Evolutionary conservation across 202 grass and related monocot genomes (phyloP), one percentile per base, ranked within the genome.

Genomic region (Zoysia matrella): DNA sequence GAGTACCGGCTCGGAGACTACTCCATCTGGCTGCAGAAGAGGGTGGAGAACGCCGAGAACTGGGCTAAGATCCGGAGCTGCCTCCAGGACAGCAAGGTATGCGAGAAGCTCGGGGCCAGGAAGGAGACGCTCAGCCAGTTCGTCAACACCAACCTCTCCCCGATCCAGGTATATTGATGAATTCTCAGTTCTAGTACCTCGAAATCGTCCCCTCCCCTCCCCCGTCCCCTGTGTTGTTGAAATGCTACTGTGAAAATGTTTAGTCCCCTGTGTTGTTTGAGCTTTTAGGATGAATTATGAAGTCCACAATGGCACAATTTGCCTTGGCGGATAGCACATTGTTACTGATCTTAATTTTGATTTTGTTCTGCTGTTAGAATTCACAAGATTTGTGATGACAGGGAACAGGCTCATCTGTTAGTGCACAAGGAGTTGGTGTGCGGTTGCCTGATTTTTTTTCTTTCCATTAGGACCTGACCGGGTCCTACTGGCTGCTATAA

Each of bases 1-100:
- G 96, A 99, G 83, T 99, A 99, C 86, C 89, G 84, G 57, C 92
- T 99, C 55, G 93, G 85, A 6, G 96, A 93, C 48, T 95, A 95
- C 84, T 94, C 91, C 50, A 90, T 83, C 16, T 99, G 96, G 96
- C 85, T 99, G 8, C 91, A 90, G 86, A 58, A 85, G 66, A 81
- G 96, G 83, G 93, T 95, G 7, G 88, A 91, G 49, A 75, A 82
- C 73, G 18, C 56, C 3, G 48, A 10, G 9, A 98, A 98, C 64
- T 98, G 96, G 96, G 88, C 75, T 6, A 91, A 83, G 87, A 87
- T 99, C 77, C 87, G 75, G 83, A 99, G 96, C 78, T 99, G 93
- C 89, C 84, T 99, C 63, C 89, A 82, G 51, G 96, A 94, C 44
- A 87, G 89, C 66, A 82, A 89, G 47, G 96, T 99, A 42, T 99